Evolutionary conservation across 78 protist genomes (phyloP), one percentile per base, ranked within the genome.

Genomic region (Dictyostelium purpureum): DNA sequence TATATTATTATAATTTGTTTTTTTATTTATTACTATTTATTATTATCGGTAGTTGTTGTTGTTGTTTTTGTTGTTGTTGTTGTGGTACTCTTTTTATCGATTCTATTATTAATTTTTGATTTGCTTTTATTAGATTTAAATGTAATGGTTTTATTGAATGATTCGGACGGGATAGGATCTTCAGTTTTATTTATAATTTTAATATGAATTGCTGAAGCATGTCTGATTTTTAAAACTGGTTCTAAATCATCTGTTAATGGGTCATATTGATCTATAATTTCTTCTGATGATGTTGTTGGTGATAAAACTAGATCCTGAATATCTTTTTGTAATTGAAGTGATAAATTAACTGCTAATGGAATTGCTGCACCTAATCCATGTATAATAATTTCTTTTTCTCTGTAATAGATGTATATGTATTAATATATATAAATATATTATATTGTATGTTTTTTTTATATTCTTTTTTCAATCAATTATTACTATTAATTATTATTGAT

Each of bases 331-430:
- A 82, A 70, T 28, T 82, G 54, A 26, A 82, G 47, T 51, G 90
- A 67, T 43, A 82, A 54, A 56, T 82, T 70, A 6, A 82, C 61
- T 35, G 90, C 79, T 42, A 24, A 12, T 43, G 56, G 33, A 28
- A 82, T 82, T 5, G 90, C 90, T 45, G 90, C 78, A 16, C 90
- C 90, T 31, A 82, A 56, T 47, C 90, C 90, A 70, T 82, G 90
- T n/a, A 82, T 70, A 51, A n/a, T 70, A 28, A 82, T 54, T 49
- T 82, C 90, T 70, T 82, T 45, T 35, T 40, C 35, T 35, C 87
- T 78, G 26, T 59, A 74, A 12, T 51, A 28, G 4, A 28, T 71
- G 18, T 63, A 18, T 59, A 42, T 26, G 4, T 35, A 21, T 69
- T 31, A 35, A n/a, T 40, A 67, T 40, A 40, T 56, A 56, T n/a